phyloP scores from a whole-genome alignment of 495 filamentous ascomycete genomes.

The Penicillium atrosanguineum region DNA sequence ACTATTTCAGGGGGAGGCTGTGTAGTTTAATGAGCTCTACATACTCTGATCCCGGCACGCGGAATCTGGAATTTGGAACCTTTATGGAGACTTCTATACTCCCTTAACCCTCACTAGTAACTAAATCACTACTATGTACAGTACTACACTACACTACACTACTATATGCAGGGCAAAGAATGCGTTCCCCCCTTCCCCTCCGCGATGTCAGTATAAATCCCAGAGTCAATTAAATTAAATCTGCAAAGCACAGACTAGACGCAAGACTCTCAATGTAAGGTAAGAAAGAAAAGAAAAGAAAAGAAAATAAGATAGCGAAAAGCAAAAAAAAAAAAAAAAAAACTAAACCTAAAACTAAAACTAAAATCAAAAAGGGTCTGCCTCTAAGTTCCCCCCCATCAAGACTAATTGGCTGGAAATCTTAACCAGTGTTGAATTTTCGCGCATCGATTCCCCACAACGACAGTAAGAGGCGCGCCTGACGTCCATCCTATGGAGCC shows the following conservation, averaged over 20 bases:
- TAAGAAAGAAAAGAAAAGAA: no score
- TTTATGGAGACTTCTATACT: no score
- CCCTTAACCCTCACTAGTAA: no score
- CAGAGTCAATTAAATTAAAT: background rate
- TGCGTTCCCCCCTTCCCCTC: no score
- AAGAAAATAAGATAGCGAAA: background rate
- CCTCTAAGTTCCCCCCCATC: background rate
- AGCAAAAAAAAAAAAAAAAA: background rate
- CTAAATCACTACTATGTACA: no score
- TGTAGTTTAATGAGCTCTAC: slow-evolving; percentile 13
- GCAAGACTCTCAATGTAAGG: background rate
- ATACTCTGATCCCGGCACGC: slow-evolving; percentile 9
- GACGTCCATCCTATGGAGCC: slow-evolving; percentile 14
- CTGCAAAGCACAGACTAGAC: slow-evolving; percentile 1
- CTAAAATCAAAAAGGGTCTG: background rate
- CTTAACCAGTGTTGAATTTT: slow-evolving; percentile 6
- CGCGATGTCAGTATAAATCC: background rate
- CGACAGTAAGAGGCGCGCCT: slow-evolving; percentile 9
- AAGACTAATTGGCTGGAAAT: no score
- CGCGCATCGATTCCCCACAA: slow-evolving; percentile 13
- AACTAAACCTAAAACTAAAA: background rate
- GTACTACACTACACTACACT: slow-evolving; percentile 1
- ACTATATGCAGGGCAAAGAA: background rate
- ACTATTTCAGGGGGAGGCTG: slow-evolving; percentile 33
- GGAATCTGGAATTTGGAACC: background rate